Evolutionary conservation across 148 eudicot species (phyloP).

Genomic region (Suaeda aralocaspica): DNA sequence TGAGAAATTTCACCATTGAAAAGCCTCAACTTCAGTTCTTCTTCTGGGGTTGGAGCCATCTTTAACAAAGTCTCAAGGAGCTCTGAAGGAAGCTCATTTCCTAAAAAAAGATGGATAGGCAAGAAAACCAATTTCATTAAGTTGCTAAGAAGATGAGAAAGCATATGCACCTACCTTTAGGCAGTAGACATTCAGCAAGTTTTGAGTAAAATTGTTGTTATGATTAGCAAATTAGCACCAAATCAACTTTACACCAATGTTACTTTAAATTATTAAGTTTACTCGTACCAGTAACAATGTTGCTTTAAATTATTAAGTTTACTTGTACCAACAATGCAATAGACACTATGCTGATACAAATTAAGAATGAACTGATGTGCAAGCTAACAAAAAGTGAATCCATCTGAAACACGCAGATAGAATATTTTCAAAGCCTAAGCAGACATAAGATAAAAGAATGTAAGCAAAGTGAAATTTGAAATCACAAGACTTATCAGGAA

Average conservation of each 20-base stretch:
- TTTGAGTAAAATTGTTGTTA: too few relatives aligned
- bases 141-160: not conserved
- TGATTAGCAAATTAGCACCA: too few relatives aligned
- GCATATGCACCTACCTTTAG: not conserved
- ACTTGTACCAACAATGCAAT: not conserved
- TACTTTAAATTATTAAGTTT: too few relatives aligned
- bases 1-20: conserved; percentile 54
- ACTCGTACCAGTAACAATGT: too few relatives aligned
- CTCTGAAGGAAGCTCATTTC: conserved; percentile 69
- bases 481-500: not conserved
- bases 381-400: not conserved
- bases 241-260: too few relatives aligned
- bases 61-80: conserved; percentile 63
- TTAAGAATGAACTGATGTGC: not conserved
- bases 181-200: too few relatives aligned
- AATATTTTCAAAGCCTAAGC: not conserved
- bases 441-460: not conserved
- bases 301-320: too few relatives aligned
- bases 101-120: conserved; percentile 13
- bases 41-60: conserved; percentile 76
- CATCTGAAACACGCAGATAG: not conserved
- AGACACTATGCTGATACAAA: not conserved
- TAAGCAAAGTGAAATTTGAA: not conserved
- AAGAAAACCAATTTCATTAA: conserved; percentile 5
- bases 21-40: conserved; percentile 64